phyloP scores from a whole-genome alignment of 306 rosid genomes.

The Rosa chinensis region DNA sequence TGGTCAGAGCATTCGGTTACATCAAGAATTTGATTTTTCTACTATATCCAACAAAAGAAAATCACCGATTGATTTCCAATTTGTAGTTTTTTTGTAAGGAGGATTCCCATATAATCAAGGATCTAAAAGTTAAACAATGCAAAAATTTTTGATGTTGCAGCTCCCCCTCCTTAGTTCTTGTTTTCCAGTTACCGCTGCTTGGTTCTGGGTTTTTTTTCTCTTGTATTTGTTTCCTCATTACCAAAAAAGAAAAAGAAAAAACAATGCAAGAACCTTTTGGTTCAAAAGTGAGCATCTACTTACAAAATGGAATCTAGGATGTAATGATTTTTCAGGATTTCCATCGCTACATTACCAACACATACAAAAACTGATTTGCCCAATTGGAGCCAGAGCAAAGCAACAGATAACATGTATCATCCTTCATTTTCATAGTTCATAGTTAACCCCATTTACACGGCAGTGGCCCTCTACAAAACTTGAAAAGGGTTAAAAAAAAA shows the following conservation, averaged over 20 bases:
- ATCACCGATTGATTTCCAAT: no score
- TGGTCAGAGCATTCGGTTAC: neutral
- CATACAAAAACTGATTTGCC: neutral
- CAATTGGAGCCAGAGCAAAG: neutral
- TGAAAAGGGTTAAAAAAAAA: neutral
- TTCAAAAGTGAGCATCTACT: no score
- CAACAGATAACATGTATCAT: neutral
- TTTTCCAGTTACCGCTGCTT: no score
- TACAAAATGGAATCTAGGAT: neutral
- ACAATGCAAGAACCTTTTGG: no score
- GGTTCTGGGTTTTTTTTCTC: no score
- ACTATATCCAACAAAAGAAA: neutral
- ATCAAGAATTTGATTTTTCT: neutral
- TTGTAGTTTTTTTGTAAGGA: neutral
- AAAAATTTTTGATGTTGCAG: no score
- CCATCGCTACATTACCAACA: neutral
- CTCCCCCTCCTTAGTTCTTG: no score
- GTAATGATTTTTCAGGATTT: neutral
- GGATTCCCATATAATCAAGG: neutral
- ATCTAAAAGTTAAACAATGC: neutral
- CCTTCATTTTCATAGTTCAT: neutral
- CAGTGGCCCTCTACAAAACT: neutral
- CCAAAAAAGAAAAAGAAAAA: no score
- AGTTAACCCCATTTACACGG: slow-evolving; percentile 9
- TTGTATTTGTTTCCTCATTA: no score